Evolutionary conservation across 1,284 basidiomycete genomes (phyloP), one percentile per base, ranked within the genome.

Genomic region (Grifola frondosa): DNA sequence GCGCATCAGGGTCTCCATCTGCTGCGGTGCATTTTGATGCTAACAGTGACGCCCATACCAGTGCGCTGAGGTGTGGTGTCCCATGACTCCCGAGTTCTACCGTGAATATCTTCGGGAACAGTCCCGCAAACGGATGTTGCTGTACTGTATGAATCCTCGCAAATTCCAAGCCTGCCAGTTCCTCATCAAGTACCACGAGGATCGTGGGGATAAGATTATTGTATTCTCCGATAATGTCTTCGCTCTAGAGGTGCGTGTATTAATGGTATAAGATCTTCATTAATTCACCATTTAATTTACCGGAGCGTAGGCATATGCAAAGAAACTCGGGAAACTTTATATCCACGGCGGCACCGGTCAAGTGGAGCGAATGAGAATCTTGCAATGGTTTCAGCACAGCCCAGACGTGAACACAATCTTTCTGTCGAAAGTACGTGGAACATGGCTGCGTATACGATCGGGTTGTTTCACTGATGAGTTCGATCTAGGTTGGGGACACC

Each of bases 21-120:
- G 35, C 33, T 34, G n/a, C n/a, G n/a, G n/a, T n/a, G n/a, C n/a
- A n/a, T n/a, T n/a, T n/a, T n/a, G n/a, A n/a, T 37, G 12, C 30
- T 33, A 32, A 29, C 26, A 26, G 6, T 23, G 25, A 17, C 15
- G 15, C 23, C 40, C 29, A 47, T 37, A 8, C 17, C 54, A 95
- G 88, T 98, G 95, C 65, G 97, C 97, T 12, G 97, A 99, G 69
- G 97, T 99, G 6, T 99, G 97, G 97, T 99, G 97, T 62, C 92
- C 94, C 8, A 99, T 99, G 97, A 97, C 97, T 23, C 96, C 97
- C n/a, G 95, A 99, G 64, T 99, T 99, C 65, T 99, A 99, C 66
- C 86, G 92, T 57, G 96, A 99, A 69, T 99, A 99, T 63, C 77
- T 99, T 49, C 80, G 91, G 50, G 91, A 95, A 65, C 87, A 90